phyloP scores from a whole-genome alignment of 2,329 filamentous ascomycete genomes.

The Trichoderma guizhouense region DNA sequence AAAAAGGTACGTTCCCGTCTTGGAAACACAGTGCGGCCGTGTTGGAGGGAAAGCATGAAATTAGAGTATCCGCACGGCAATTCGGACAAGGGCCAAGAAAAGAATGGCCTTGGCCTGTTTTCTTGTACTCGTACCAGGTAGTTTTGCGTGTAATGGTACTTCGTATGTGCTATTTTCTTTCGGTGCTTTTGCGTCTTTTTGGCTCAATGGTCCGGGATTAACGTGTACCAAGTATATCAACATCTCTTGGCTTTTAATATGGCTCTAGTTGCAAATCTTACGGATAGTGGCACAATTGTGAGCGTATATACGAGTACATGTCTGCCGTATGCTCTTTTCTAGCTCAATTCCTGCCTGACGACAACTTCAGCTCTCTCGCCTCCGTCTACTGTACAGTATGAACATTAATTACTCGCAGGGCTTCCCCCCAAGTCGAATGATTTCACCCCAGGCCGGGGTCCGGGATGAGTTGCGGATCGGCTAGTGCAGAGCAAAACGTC shows the following conservation, averaged over 20 bases:
- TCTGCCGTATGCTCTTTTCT: background rate
- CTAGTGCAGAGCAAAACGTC: constrained; percentile 14
- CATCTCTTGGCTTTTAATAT: background rate
- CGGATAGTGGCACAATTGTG: background rate
- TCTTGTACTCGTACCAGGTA: background rate
- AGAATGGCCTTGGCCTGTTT: background rate
- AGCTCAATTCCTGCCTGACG: background rate
- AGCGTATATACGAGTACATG: background rate
- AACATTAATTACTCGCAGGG: constrained; percentile 7
- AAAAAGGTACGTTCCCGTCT: background rate
- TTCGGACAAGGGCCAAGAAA: background rate
- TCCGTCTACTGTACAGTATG: background rate
- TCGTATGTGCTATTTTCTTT: background rate
- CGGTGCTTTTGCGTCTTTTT: background rate
- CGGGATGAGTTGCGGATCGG: constrained; percentile 10
- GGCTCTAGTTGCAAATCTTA: background rate
- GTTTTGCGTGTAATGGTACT: background rate
- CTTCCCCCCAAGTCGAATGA: background rate
- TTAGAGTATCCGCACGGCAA: constrained; percentile 1
- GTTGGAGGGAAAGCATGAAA: background rate
- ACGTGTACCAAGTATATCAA: background rate
- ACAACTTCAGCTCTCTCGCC: background rate
- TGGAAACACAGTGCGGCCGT: background rate
- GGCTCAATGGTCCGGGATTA: background rate
- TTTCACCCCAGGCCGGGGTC: background rate